phyloP scores from a whole-genome alignment of 2,329 filamentous ascomycete genomes.

The Penicillium sp. region DNA sequence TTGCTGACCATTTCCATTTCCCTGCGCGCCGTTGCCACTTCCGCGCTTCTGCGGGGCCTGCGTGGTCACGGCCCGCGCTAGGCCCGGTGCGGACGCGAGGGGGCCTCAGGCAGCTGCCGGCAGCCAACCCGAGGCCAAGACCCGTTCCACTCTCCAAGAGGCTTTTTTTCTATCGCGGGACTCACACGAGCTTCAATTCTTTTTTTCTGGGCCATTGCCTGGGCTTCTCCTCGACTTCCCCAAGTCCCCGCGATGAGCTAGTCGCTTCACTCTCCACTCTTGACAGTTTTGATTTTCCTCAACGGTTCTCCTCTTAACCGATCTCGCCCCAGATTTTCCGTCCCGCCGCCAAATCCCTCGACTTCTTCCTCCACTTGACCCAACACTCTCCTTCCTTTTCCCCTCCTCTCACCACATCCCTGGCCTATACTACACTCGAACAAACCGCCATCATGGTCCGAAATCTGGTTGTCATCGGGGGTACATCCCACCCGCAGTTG shows the following conservation, averaged over 20 bases:
- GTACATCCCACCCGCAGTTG: conserved; percentile 86
- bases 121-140: conserved; percentile 28
- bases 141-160: conserved; percentile 37
- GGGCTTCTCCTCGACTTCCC: conserved; percentile 20
- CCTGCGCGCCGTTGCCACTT: neutral
- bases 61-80: conserved; percentile 17
- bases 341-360: conserved; percentile 24
- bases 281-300: conserved; percentile 6
- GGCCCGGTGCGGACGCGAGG: conserved; percentile 22
- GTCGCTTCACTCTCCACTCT: conserved; percentile 24
- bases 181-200: conserved; percentile 33
- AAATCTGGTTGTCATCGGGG: conserved; percentile 90
- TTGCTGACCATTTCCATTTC: neutral
- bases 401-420: conserved; percentile 15
- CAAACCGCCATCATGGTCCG: conserved; percentile 66
- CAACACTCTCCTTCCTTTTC: conserved; percentile 16
- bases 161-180: conserved; percentile 37
- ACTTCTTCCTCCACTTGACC: conserved; percentile 22
- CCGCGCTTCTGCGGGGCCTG: conserved; percentile 23
- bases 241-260: conserved; percentile 37
- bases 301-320: conserved; percentile 16
- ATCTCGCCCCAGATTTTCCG: conserved; percentile 31
- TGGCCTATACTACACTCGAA: conserved; percentile 7
- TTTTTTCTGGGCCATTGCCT: conserved; percentile 23
- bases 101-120: conserved; percentile 28